Conservation (phyloP, 2,329 filamentous ascomycete genomes). For the Talaromyces rugulosus region DNA sequence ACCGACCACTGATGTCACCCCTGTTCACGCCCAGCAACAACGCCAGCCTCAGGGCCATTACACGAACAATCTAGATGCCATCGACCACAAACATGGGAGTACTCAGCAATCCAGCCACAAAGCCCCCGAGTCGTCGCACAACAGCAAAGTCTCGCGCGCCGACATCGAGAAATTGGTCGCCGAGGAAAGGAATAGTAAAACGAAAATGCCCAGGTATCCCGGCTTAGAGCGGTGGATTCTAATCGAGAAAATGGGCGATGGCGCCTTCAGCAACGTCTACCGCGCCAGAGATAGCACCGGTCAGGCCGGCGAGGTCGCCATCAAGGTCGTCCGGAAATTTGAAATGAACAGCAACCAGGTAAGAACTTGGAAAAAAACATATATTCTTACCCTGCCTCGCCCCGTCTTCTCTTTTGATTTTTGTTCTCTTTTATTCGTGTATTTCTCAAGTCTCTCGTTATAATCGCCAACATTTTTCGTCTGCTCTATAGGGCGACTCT, state of each 20-base stretch:
- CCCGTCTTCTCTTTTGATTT: constrained; percentile 26
- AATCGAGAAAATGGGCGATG: constrained; percentile 96
- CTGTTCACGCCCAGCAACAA: constrained; percentile 61
- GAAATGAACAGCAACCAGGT: constrained; percentile 99
- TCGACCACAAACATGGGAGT: constrained; percentile 60
- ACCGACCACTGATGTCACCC: constrained; percentile 59
- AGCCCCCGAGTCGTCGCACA: constrained; percentile 51
- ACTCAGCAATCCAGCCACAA: constrained; percentile 53
- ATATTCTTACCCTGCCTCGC: constrained; percentile 17
- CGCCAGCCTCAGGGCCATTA: constrained; percentile 46
- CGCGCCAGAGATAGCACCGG: constrained; percentile 73
- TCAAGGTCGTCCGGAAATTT: constrained; percentile 98
- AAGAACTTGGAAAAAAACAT: constrained; percentile 45
- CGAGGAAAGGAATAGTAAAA: constrained; percentile 81
- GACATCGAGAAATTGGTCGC: constrained; percentile 82
- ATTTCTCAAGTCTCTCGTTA: constrained; percentile 25
- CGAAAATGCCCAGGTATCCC: constrained; percentile 81
- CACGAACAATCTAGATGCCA: constrained; percentile 58
- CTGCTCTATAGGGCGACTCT: constrained; percentile 68
- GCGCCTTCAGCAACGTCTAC: constrained; percentile 98
- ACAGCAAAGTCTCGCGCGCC: constrained; percentile 46
- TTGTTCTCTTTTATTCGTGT: constrained; percentile 19
- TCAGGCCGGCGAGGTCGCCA: constrained; percentile 75
- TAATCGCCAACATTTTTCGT: constrained; percentile 48
- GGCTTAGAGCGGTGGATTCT: constrained; percentile 82